These are phyloP conservation scores for Annona cherimola DNA, from an alignment of 164 flowering plant species.

Conservation along the genomic window DNA sequence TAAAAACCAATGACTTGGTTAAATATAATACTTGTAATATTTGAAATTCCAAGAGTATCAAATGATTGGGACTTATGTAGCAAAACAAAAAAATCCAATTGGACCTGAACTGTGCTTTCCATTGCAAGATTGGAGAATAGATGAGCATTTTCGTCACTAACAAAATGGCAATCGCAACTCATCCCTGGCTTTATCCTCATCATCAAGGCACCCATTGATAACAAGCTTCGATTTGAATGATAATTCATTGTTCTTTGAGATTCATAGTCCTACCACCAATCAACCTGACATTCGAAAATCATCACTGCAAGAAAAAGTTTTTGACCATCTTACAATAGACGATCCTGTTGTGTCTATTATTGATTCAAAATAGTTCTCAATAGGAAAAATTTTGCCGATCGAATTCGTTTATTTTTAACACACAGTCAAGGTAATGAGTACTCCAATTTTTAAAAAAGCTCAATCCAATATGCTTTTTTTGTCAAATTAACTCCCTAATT, in stretches of 20 bases:
- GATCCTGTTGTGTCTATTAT: slow-evolving; percentile 60
- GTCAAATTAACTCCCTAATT: too few relatives aligned
- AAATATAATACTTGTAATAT: too few relatives aligned
- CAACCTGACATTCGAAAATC: slow-evolving; percentile 19
- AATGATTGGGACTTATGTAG: not conserved
- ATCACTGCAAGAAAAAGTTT: slow-evolving; percentile 27
- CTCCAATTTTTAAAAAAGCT: slow-evolving; percentile 6
- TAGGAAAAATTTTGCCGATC: slow-evolving; percentile 35
- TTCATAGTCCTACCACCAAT: slow-evolving; percentile 25
- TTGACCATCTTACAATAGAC: slow-evolving; percentile 27
- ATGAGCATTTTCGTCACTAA: slow-evolving; percentile 16
- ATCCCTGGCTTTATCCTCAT: slow-evolving; percentile 70
- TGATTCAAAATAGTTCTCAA: slow-evolving; percentile 63
- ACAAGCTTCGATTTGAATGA: slow-evolving; percentile 81
- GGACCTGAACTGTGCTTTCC: slow-evolving; percentile 53
- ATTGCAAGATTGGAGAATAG: slow-evolving; percentile 36
- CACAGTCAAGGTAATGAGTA: slow-evolving; percentile 47
- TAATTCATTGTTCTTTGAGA: slow-evolving; percentile 32
- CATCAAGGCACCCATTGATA: slow-evolving; percentile 50
- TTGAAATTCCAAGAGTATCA: too few relatives aligned
- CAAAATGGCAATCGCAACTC: slow-evolving; percentile 42
- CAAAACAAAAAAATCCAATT: slow-evolving; percentile 46
- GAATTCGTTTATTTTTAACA: slow-evolving; percentile 22
- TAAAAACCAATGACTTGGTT: too few relatives aligned
- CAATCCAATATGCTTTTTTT: too few relatives aligned